These are phyloP conservation scores for Syzygium oleosum DNA, from an alignment of 345 rosid genomes.

Conservation along the genomic window DNA sequence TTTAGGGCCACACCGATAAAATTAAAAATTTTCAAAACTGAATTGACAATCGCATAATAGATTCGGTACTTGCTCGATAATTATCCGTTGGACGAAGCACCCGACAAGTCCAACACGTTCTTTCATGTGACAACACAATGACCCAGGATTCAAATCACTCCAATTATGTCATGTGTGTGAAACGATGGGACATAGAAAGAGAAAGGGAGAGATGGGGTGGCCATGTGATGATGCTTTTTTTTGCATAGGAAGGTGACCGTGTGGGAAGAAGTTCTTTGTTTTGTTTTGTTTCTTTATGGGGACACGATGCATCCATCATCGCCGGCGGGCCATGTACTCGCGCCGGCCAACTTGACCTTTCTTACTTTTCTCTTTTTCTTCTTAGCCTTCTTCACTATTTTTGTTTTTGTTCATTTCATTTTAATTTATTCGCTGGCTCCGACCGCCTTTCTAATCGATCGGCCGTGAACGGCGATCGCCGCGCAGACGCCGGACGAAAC, in stretches of 20 bases:
- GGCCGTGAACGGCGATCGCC: not conserved
- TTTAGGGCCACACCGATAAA: no score
- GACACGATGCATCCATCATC: not conserved
- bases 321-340: not conserved
- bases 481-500: not conserved
- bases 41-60: no score
- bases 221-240: not conserved
- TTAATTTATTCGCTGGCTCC: not conserved
- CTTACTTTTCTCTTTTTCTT: fast-evolving
- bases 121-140: not conserved
- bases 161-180: not conserved
- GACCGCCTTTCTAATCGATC: not conserved
- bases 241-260: not conserved
- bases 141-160: not conserved
- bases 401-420: not conserved
- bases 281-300: not conserved
- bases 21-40: no score
- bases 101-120: not conserved
- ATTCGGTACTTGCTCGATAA: no score
- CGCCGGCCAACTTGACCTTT: not conserved
- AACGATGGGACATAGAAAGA: not conserved
- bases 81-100: no score
- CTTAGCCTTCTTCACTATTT: not conserved
- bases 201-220: not conserved
- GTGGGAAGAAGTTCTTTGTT: not conserved